Conservation (phyloP, 1,139 yeast genomes). For the Pneumocystis sp. region DNA sequence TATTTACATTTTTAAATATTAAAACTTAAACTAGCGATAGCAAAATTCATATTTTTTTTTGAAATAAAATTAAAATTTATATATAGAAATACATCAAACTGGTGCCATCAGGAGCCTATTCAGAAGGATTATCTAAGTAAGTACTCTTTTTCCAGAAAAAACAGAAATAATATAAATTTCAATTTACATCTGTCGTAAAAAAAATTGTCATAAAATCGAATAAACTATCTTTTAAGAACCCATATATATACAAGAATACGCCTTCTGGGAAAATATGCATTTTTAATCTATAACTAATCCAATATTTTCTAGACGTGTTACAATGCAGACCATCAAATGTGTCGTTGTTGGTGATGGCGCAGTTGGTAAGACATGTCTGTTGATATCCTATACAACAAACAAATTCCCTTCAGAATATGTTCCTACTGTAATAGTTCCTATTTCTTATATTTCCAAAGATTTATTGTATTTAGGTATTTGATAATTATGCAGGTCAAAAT, state of each 20-base stretch:
- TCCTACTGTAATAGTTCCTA: conserved; percentile 38
- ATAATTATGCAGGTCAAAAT: background rate
- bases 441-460: background rate
- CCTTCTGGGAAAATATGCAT: background rate
- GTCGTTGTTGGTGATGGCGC: conserved; percentile 98
- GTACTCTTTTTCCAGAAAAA: background rate
- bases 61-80: background rate
- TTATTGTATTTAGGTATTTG: background rate
- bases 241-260: background rate
- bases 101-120: background rate
- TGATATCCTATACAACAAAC: conserved; percentile 78
- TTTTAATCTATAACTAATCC: background rate
- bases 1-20: background rate
- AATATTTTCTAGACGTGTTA: background rate
- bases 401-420: conserved; percentile 81
- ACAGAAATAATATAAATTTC: background rate
- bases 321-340: conserved; percentile 45
- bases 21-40: background rate
- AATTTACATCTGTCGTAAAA: background rate
- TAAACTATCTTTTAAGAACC: background rate
- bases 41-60: background rate
- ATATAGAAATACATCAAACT: background rate
- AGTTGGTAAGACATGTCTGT: conserved; percentile 52
- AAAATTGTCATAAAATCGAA: background rate
- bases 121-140: background rate